phyloP scores from a whole-genome alignment of 306 rosid species.

The Glycyrrhiza uralensis region DNA sequence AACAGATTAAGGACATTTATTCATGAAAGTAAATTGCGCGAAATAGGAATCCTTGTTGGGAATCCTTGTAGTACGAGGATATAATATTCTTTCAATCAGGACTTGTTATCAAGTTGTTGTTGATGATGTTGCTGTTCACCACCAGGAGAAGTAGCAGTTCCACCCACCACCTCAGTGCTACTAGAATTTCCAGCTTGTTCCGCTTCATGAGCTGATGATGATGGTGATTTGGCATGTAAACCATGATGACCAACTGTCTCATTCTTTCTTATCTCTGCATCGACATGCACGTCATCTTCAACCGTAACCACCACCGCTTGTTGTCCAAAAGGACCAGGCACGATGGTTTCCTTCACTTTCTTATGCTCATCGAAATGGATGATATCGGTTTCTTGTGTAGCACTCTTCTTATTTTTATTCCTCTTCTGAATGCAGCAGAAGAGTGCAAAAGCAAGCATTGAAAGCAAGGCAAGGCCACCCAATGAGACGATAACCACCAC shows the following conservation, averaged over 20 bases:
- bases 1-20: conserved; percentile 6
- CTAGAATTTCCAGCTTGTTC: conserved; percentile 22
- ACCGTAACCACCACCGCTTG: conserved; percentile 38
- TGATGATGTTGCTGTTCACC: conserved; percentile 4
- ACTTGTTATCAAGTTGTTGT: conserved; percentile 35
- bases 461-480: conserved; percentile 54
- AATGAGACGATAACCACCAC: conserved; percentile 51
- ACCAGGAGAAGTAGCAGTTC: conserved; percentile 22
- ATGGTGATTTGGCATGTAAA: conserved; percentile 28
- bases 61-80: not conserved
- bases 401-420: conserved; percentile 57
- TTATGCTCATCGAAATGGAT: conserved; percentile 63
- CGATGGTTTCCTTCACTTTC: conserved; percentile 44
- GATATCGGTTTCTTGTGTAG: conserved; percentile 40
- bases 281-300: conserved; percentile 70
- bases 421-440: conserved; percentile 49
- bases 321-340: conserved; percentile 58
- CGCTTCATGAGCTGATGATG: conserved; percentile 24
- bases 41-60: not conserved
- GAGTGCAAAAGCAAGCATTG: conserved; percentile 57
- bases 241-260: conserved; percentile 35
- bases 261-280: conserved; percentile 39
- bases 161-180: conserved; percentile 12
- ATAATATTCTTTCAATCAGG: conserved; percentile 22
- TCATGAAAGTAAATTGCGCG: not conserved